Base-by-base conservation (phyloP, 2,329 filamentous ascomycete species). In the Ophiostoma australiae region DNA sequence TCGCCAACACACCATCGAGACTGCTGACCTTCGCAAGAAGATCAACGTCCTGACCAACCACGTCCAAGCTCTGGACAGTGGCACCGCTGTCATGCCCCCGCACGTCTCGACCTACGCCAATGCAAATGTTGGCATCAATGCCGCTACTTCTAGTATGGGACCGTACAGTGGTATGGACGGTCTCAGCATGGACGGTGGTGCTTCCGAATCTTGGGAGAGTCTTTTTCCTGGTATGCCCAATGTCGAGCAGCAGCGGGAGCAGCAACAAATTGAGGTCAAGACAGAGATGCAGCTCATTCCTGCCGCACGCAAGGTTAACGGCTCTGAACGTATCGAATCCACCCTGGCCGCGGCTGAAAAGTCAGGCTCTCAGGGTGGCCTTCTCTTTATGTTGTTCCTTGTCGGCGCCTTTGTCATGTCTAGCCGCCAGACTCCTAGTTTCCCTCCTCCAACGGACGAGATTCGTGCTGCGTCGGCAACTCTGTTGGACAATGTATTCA, bases 341-440 rank as follows among this genome's bases (percentile, higher is more conserved):
- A 76, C 78, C 71, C 79, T 84, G 69, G 78, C 81, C 63, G 78
- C 78, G 76, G 85, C 88, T 61, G 87, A 90, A 73, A 90, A 90
- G 82, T 82, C 87, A 72, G 86, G 89, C 73, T 90, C 92, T 75
- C 91, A 94, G 76, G 92, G 93, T 69, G 88, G 92, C 77, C 82
- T 98, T 76, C 85, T 98, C 79, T 90, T 94, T 80, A 97, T 97
- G 93, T 91, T 97, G 76, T 91, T 99, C 78, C 90, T 99, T 70
- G 94, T 97, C 74, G 95, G 95, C 78, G 95, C 95, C 70, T 97
- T 97, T 78, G 93, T 98, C 76, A 91, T 95, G 73, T 97, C 94
- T 41, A 96, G 94, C 81, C 89, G 89, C 75, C 87, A 89, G 65
- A 84, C 89, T n/a, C 87, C 89, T 55, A 87, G 88, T 75, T 89